Evolutionary conservation across 768 basidiomycete genomes (phyloP).

Genomic region (Tylopilus sp.): DNA sequence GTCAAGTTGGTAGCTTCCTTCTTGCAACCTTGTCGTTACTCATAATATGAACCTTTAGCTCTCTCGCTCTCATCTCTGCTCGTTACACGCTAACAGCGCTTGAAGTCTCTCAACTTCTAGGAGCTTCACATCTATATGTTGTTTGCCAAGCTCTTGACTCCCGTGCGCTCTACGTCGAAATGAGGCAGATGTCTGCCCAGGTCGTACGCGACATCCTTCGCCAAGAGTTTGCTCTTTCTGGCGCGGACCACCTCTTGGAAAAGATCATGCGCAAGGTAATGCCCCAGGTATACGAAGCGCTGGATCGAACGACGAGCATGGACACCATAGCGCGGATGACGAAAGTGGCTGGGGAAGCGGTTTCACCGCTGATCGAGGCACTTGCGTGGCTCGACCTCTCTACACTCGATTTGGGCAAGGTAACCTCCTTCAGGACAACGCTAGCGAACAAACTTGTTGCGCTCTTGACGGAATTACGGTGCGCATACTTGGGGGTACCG

Average conservation of each 20-base stretch:
- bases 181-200: constrained; percentile 36
- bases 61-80: constrained; percentile 79
- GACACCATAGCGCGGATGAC: constrained; percentile 69
- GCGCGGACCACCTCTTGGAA: constrained; percentile 12
- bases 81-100: constrained; percentile 76
- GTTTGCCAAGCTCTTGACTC: constrained; percentile 84
- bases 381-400: constrained; percentile 13
- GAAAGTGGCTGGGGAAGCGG: constrained; percentile 61
- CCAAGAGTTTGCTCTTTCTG: constrained; percentile 11
- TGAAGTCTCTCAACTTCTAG: constrained; percentile 73
- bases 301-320: constrained; percentile 69
- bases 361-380: constrained; percentile 57
- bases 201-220: constrained; percentile 20
- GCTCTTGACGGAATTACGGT: constrained; percentile 27
- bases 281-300: constrained; percentile 42
- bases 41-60: constrained; percentile 42
- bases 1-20: constrained; percentile 61
- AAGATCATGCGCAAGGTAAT: constrained; percentile 32
- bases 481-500: constrained; percentile 28
- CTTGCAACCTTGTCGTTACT: not conserved
- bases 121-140: constrained; percentile 72
- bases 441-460: constrained; percentile 15
- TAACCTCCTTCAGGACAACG: constrained; percentile 21
- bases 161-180: constrained; percentile 69
- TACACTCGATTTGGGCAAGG: constrained; percentile 18